Evolutionary conservation across 2,329 filamentous ascomycete genomes (phyloP).

Genomic region (Aspergillus fischeri): DNA sequence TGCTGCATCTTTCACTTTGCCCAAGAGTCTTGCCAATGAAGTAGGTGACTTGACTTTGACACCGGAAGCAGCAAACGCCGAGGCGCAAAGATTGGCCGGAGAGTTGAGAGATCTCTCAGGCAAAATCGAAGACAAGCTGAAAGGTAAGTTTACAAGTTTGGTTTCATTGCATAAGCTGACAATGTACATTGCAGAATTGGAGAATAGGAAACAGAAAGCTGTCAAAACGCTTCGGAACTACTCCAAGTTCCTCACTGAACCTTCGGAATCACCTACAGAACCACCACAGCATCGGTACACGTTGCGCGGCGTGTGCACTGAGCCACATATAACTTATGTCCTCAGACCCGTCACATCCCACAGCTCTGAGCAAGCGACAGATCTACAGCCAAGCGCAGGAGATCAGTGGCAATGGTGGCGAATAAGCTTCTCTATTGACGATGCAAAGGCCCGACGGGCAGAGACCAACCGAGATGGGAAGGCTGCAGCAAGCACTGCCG

Average conservation of each 20-base stretch:
- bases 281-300: conserved; percentile 49
- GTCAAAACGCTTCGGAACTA: conserved; percentile 41
- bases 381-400: conserved; percentile 16
- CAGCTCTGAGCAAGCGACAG: conserved; percentile 18
- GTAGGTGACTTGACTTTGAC: conserved; percentile 8
- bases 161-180: not conserved
- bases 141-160: conserved; percentile 23
- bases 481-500: conserved; percentile 24
- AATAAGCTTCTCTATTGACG: conserved; percentile 47
- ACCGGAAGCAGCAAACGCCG: conserved; percentile 16
- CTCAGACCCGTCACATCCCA: conserved; percentile 35
- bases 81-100: conserved; percentile 27
- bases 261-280: conserved; percentile 37
- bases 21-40: conserved; percentile 18
- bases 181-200: conserved; percentile 35
- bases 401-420: conserved; percentile 54
- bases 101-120: conserved; percentile 35
- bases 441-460: conserved; percentile 35
- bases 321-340: conserved; percentile 55
- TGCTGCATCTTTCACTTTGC: conserved; percentile 24
- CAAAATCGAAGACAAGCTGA: conserved; percentile 39
- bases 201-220: conserved; percentile 39
- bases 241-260: conserved; percentile 45
- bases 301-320: conserved; percentile 56
- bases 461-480: conserved; percentile 18